Conservation (phyloP, 2,329 filamentous ascomycete genomes). For the Aaosphaeria pasadenensis region DNA sequence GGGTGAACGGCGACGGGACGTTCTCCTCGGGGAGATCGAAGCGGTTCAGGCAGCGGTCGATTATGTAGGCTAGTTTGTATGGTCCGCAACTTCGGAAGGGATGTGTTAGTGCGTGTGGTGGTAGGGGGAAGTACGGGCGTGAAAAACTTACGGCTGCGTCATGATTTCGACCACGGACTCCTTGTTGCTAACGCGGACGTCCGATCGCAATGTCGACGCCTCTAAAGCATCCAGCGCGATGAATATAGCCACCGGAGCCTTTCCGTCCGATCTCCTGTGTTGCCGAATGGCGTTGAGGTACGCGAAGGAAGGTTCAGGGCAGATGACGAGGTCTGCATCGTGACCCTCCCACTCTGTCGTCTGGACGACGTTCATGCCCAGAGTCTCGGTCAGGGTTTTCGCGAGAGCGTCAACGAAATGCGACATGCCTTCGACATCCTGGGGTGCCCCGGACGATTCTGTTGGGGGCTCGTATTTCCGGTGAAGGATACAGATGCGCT, state of each 20-base stretch:
- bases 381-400: slow-evolving; percentile 16
- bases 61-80: slow-evolving; percentile 26
- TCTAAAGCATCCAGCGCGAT: slow-evolving; percentile 31
- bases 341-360: slow-evolving; percentile 20
- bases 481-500: slow-evolving; percentile 25
- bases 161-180: slow-evolving; percentile 33
- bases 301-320: slow-evolving; percentile 29
- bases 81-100: slow-evolving; percentile 23
- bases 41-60: slow-evolving; percentile 27
- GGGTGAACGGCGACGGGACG: background rate
- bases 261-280: slow-evolving; percentile 1
- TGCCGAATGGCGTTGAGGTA: slow-evolving; percentile 25
- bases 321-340: slow-evolving; percentile 28
- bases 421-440: slow-evolving; percentile 9
- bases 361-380: slow-evolving; percentile 26
- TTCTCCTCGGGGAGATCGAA: slow-evolving; percentile 21
- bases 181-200: slow-evolving; percentile 23
- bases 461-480: background rate
- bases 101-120: background rate
- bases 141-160: slow-evolving; percentile 28
- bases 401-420: slow-evolving; percentile 20
- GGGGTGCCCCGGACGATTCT: background rate
- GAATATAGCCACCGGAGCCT: slow-evolving; percentile 26
- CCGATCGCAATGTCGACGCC: slow-evolving; percentile 29
- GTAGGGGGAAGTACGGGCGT: background rate